phyloP scores from a whole-genome alignment of 257 asterid genomes.

The Salvia splendens region DNA sequence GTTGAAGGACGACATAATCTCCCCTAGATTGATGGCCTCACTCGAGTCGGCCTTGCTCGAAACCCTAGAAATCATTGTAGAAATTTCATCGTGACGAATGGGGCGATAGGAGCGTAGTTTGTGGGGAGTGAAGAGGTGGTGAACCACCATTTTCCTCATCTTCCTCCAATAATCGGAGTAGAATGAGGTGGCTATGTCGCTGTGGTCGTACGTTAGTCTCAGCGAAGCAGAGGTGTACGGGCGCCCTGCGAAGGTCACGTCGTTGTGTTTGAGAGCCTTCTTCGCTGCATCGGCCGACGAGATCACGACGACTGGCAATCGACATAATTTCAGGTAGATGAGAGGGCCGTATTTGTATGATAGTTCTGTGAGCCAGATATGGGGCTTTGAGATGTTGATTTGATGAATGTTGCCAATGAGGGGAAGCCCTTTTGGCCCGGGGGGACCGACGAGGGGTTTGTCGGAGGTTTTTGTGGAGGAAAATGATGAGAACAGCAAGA shows the following conservation, averaged over 20 bases:
- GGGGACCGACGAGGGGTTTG: too few relatives aligned
- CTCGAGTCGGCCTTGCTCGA: not conserved
- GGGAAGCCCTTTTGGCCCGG: too few relatives aligned
- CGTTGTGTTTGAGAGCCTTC: slow-evolving; percentile 17
- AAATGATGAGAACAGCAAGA: too few relatives aligned
- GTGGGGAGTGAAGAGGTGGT: slow-evolving; percentile 10
- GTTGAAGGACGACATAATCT: not conserved
- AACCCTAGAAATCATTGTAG: not conserved
- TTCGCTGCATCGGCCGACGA: slow-evolving; percentile 15
- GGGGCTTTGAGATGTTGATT: not conserved
- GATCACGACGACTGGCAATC: not conserved
- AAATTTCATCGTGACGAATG: not conserved
- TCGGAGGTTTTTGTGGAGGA: too few relatives aligned
- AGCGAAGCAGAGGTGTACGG: not conserved
- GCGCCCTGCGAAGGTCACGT: slow-evolving; percentile 9
- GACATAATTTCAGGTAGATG: not conserved
- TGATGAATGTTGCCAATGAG: not conserved
- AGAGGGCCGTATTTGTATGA: slow-evolving; percentile 8
- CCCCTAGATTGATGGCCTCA: not conserved
- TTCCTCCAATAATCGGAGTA: slow-evolving; percentile 15
- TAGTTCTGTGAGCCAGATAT: not conserved
- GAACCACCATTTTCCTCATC: slow-evolving; percentile 25
- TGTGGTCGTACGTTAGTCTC: not conserved
- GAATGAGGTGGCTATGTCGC: not conserved
- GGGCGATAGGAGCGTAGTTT: slow-evolving; percentile 14